phyloP scores from a whole-genome alignment of 1,284 basidiomycete species.

The Ustilago bromivora region DNA sequence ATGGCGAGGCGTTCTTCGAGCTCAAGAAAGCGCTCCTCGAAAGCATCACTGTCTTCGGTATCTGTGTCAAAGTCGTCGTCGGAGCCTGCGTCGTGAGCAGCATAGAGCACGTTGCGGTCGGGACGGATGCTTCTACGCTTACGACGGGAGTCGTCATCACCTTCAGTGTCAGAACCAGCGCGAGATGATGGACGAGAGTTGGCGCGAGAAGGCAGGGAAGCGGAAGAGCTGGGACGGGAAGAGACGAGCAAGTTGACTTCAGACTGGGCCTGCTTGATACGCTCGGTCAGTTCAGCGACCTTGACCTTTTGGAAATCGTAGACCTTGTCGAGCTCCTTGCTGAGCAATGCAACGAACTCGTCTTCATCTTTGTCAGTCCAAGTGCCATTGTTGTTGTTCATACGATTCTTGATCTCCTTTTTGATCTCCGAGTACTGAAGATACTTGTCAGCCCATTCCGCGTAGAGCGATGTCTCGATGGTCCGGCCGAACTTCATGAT shows the following conservation, averaged over 20 bases:
- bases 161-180: slow-evolving; percentile 44
- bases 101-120: slow-evolving; percentile 72
- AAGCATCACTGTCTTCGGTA: slow-evolving; percentile 78
- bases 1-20: slow-evolving; percentile 95
- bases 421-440: slow-evolving; percentile 69
- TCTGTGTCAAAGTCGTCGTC: slow-evolving; percentile 75
- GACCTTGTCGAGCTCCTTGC: slow-evolving; percentile 92
- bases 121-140: slow-evolving; percentile 44
- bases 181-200: slow-evolving; percentile 30
- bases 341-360: slow-evolving; percentile 73
- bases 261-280: slow-evolving; percentile 68
- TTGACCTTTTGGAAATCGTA: slow-evolving; percentile 94
- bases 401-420: slow-evolving; percentile 68
- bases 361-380: slow-evolving; percentile 70
- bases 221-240: slow-evolving; percentile 53
- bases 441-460: slow-evolving; percentile 69
- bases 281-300: slow-evolving; percentile 69
- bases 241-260: slow-evolving; percentile 68
- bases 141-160: slow-evolving; percentile 20
- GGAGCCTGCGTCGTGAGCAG: slow-evolving; percentile 72
- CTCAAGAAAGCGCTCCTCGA: slow-evolving; percentile 88
- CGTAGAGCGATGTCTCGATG: slow-evolving; percentile 69
- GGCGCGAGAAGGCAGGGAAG: slow-evolving; percentile 55
- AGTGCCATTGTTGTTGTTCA: slow-evolving; percentile 63
- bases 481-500: slow-evolving; percentile 69